These are phyloP conservation scores for Alopecurus myosuroides DNA, from an alignment of 176 grass and related monocot genomes.

Conservation along the genomic window DNA sequence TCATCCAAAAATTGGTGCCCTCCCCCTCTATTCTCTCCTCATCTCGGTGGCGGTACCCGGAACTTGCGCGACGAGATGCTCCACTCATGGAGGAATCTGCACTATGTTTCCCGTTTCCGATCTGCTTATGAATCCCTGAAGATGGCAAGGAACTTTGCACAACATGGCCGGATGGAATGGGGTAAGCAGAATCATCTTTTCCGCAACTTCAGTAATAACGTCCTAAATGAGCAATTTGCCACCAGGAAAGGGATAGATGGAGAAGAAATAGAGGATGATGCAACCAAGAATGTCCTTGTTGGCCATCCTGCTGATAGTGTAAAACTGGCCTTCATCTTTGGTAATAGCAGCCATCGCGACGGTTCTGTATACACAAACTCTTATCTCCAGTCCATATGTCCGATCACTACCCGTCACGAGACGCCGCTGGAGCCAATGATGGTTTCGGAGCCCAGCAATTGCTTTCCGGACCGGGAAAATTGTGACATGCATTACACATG, in stretches of 20 bases:
- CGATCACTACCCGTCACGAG: not conserved
- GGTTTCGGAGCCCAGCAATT: no score
- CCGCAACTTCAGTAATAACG: not conserved
- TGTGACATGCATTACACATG: no score
- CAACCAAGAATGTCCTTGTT: not conserved
- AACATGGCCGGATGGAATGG: not conserved
- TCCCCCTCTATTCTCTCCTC: no score
- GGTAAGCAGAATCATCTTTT: not conserved
- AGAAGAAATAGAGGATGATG: not conserved
- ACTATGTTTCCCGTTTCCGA: not conserved
- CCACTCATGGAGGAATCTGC: no score
- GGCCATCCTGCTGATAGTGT: not conserved
- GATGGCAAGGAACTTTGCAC: not conserved
- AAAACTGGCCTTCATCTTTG: not conserved
- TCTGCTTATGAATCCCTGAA: not conserved
- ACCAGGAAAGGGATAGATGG: not conserved
- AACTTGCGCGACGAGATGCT: no score
- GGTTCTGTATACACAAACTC: not conserved
- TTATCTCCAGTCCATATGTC: not conserved
- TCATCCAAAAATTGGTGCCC: no score
- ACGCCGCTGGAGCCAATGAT: no score
- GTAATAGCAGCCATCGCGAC: not conserved
- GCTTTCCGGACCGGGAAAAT: no score
- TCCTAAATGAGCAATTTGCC: not conserved
- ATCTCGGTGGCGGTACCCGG: no score